Evolutionary conservation across 108 stramenopile species (phyloP).

Genomic region (Nannochloropsis oceanica): DNA sequence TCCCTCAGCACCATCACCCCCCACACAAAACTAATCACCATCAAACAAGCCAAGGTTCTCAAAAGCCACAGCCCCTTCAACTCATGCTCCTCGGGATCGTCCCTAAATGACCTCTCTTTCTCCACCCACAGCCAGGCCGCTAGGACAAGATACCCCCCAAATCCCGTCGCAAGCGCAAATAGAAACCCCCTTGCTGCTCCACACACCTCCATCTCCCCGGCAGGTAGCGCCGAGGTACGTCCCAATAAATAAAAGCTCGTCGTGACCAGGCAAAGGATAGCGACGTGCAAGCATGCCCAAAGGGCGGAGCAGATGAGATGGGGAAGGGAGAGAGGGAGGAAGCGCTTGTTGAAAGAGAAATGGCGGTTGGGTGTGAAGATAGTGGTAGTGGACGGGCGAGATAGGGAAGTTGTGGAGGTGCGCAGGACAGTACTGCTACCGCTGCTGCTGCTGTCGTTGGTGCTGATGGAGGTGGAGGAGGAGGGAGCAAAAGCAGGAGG

Average conservation of each 20-base stretch:
- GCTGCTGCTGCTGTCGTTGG: neutral
- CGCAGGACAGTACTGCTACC: too few species aligned
- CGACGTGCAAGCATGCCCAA: neutral
- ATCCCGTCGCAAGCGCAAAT: neutral
- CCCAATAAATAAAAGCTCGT: neutral
- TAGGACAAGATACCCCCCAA: neutral
- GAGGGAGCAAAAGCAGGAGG: neutral
- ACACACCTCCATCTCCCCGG: neutral
- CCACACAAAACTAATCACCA: neutral
- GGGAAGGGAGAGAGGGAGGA: too few species aligned
- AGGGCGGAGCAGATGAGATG: neutral
- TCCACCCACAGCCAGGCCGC: neutral
- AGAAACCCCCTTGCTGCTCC: neutral
- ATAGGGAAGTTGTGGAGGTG: too few species aligned
- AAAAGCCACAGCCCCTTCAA: neutral
- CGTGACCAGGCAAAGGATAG: neutral
- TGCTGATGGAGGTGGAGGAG: neutral
- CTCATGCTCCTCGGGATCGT: neutral
- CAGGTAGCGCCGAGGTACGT: neutral
- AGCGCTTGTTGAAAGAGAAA: too few species aligned
- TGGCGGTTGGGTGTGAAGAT: too few species aligned
- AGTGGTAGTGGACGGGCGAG: too few species aligned
- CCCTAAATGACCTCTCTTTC: neutral
- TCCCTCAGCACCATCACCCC: neutral
- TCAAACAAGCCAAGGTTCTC: neutral